A percentile compares a stretch with the other conserved stretches of the same genome.
Evolutionary conservation across 768 basidiomycete genomes (phyloP).

Genomic region (Lyophyllum atratum): DNA sequence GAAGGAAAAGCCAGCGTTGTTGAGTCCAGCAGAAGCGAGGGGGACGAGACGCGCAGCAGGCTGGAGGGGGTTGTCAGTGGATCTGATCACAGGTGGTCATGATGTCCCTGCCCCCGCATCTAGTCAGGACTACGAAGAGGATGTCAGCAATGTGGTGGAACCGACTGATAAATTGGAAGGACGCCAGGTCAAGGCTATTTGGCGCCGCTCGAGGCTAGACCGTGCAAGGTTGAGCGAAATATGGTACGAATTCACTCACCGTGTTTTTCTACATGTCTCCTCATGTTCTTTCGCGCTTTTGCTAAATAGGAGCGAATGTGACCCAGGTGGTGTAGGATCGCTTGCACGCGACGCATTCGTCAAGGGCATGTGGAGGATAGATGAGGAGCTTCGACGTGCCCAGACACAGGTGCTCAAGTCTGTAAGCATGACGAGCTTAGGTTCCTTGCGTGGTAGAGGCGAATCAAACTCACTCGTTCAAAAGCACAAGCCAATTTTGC

Average conservation of each 20-base stretch:
- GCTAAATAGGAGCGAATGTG: constrained; percentile 66
- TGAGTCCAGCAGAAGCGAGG: constrained; percentile 39
- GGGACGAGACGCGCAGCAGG: constrained; percentile 62
- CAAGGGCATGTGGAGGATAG: constrained; percentile 84
- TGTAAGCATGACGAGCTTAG: constrained; percentile 24
- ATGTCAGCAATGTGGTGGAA: constrained; percentile 34
- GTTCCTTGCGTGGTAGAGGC: constrained; percentile 22
- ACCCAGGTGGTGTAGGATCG: constrained; percentile 52
- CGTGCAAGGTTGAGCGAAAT: constrained; percentile 56
- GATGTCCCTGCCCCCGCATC: constrained; percentile 10
- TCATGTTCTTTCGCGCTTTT: constrained; percentile 1
- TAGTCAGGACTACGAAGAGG: constrained; percentile 19
- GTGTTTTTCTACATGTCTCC: not conserved
- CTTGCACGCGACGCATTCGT: constrained; percentile 69
- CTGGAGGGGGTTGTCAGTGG: constrained; percentile 75
- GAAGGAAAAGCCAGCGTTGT: constrained; percentile 31
- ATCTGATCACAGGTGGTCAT: constrained; percentile 53
- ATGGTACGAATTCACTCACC: constrained; percentile 49
- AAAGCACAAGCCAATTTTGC: constrained; percentile 29
- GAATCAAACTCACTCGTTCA: constrained; percentile 17
- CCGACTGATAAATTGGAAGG: constrained; percentile 57
- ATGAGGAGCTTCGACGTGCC: constrained; percentile 75
- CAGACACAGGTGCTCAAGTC: constrained; percentile 41
- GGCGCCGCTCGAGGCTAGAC: constrained; percentile 62
- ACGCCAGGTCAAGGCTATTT: constrained; percentile 56